These are phyloP conservation scores for Cordyceps militaris DNA, from an alignment of 2,329 filamentous ascomycete genomes.

Conservation along the genomic window DNA sequence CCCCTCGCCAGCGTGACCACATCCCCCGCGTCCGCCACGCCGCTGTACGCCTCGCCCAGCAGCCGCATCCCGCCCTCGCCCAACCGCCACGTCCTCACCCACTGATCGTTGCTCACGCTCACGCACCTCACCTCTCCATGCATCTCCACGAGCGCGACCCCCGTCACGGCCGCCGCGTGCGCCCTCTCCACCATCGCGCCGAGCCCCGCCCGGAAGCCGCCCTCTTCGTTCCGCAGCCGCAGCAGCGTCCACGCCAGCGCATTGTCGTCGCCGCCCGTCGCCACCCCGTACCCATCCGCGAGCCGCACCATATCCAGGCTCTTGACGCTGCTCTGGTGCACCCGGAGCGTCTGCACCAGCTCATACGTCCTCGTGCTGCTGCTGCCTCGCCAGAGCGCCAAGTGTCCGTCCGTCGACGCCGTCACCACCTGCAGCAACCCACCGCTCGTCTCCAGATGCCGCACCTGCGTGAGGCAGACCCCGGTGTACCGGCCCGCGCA, in stretches of 20 bases:
- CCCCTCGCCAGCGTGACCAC: conserved; percentile 32
- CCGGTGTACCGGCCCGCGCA: conserved; percentile 57
- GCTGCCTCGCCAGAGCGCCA: conserved; percentile 50
- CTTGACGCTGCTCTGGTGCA: conserved; percentile 83
- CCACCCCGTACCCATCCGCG: conserved; percentile 37
- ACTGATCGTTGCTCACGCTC: conserved; percentile 54
- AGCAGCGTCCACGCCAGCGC: conserved; percentile 54
- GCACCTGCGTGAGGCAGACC: conserved; percentile 65
- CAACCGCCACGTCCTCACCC: conserved; percentile 48
- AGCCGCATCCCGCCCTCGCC: conserved; percentile 28
- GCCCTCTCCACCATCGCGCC: conserved; percentile 42
- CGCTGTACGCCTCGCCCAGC: conserved; percentile 46
- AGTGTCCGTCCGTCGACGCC: conserved; percentile 72
- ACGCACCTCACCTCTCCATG: conserved; percentile 26
- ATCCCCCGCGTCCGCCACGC: conserved; percentile 53
- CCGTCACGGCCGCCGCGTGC: conserved; percentile 67
- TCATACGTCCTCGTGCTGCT: conserved; percentile 17
- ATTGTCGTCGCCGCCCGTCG: conserved; percentile 86
- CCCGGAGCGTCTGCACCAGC: conserved; percentile 29
- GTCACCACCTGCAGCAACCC: conserved; percentile 47
- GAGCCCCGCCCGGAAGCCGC: neutral
- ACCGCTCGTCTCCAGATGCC: conserved; percentile 31
- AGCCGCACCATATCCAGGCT: conserved; percentile 38
- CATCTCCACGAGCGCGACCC: conserved; percentile 32
- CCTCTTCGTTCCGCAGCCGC: neutral